Percentiles rank a stretch among this genome's conserved stretches.
Evolutionary conservation across 1,284 basidiomycete species (phyloP).

Genomic region (Leccinum ponderosum): DNA sequence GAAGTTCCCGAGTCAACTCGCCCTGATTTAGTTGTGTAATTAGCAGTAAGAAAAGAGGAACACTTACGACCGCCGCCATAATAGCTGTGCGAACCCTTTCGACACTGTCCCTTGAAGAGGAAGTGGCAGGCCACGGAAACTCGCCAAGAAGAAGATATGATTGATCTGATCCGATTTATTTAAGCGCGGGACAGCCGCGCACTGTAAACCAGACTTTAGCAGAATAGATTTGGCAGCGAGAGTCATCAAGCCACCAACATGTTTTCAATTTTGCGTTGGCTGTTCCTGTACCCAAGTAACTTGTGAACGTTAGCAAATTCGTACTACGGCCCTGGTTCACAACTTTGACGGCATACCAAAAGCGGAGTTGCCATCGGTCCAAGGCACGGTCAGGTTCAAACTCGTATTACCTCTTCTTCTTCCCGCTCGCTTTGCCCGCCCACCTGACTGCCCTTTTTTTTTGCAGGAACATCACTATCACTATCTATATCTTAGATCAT

Average conservation of each 20-base stretch:
- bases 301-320: no score
- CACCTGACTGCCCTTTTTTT: background rate
- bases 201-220: background rate
- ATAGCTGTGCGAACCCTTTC: background rate
- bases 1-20: background rate
- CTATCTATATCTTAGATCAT: background rate
- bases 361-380: no score
- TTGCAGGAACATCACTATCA: constrained; percentile 20
- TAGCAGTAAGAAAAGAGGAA: background rate
- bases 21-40: background rate
- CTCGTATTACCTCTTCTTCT: constrained; percentile 1
- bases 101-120: background rate
- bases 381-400: background rate
- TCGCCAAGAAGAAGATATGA: background rate
- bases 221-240: background rate
- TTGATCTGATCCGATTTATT: background rate
- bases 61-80: background rate
- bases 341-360: no score
- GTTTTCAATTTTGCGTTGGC: no score
- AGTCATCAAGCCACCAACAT: no score
- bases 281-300: no score
- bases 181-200: background rate
- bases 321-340: no score
- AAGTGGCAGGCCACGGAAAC: background rate
- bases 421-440: constrained; percentile 3